These are phyloP conservation scores for Solanum ahanhuiri DNA, from an alignment of 257 asterid species.

Conservation along the genomic window DNA sequence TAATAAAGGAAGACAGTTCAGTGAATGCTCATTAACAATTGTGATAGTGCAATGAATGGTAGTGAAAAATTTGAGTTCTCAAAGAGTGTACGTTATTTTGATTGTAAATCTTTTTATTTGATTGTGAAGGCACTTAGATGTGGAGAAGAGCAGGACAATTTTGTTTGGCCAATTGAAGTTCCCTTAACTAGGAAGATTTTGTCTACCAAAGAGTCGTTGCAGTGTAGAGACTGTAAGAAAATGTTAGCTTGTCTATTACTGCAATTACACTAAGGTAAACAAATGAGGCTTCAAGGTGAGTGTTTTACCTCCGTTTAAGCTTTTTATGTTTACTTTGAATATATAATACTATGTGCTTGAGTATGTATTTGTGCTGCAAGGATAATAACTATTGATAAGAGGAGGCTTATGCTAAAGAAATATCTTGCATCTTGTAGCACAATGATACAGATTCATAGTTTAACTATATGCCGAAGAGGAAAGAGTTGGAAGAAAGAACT, in stretches of 20 bases:
- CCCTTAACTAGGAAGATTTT: no score
- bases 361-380: background rate
- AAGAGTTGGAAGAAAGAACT: background rate
- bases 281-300: background rate
- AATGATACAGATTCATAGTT: background rate
- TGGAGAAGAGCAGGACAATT: constrained; percentile 76
- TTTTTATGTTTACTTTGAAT: background rate
- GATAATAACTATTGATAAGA: background rate
- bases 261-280: background rate
- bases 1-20: background rate
- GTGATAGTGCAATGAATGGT: background rate
- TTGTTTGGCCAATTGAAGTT: constrained; percentile 15
- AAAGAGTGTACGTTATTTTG: background rate
- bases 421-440: background rate
- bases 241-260: background rate
- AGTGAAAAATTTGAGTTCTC: background rate
- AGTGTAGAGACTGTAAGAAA: background rate
- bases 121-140: constrained; percentile 63
- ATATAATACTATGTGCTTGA: background rate
- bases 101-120: background rate
- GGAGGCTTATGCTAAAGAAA: background rate
- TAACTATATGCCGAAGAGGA: no score
- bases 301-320: background rate
- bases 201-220: no score
- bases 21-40: background rate